Base-by-base conservation (phyloP, 345 rosid genomes). In the Populus ilicifolia region DNA sequence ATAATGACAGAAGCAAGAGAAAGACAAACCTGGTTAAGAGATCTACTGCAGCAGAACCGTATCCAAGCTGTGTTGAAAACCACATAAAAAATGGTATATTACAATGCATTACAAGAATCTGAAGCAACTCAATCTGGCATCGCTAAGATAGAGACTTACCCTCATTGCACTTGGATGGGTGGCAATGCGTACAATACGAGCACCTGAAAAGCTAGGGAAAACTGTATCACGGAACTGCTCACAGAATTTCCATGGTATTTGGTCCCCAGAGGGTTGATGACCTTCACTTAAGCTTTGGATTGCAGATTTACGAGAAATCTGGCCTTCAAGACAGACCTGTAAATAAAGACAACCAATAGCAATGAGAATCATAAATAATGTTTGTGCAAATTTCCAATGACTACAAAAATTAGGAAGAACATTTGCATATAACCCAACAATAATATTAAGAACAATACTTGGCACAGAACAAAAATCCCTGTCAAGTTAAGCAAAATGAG, bases 221-320 rank as follows among this genome's bases (percentile, higher is more conserved):
- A 78, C 94, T 25, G 89, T 77, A 67, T 96, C 95, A 74, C 89
- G 88, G 67, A 91, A 96, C 75, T 92, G 93, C 86, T 96, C 95
- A 81, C 89, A 91, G 81, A 96, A 94, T 81, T 96, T 96, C 99
- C 99, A 96, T 38, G 99, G 98, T 74, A 96, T 92, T 80, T 93
- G 98, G 85, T 96, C 99, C 75, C 99, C 99, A 87, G 56, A 88
- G 11, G 99, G 99, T 77, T 88, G 92, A 88, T 91, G 93, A 44
- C 94, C 98, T 74, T 81, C 92, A 8, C 88, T 81, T 78, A 93
- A 88, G 87, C 94, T 94, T 85, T 82, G 82, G 43, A 88, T 75
- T 27, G 90, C 96, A 81, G 99, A 96, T 86, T 83, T 91, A 71
- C 80, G 88, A 77, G 99, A 96, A 81, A 96, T 96, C 56, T 89